Conservation (phyloP, 2,329 filamentous ascomycete species). For the Exophiala sp. region DNA sequence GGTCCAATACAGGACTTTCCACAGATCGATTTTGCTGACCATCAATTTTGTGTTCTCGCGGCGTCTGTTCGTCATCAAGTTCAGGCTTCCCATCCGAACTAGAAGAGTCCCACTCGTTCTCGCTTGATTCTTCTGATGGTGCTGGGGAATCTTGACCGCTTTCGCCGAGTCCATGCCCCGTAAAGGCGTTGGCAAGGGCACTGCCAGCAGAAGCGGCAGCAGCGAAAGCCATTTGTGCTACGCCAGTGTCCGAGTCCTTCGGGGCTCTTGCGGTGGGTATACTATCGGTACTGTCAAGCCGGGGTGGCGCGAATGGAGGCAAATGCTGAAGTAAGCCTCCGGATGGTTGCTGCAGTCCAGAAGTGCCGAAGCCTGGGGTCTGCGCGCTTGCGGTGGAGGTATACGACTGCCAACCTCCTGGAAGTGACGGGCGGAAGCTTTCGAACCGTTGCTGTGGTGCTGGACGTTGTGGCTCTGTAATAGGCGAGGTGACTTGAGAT, state of each 20-base stretch:
- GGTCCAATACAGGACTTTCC: too few species aligned
- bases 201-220: constrained; percentile 46
- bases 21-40: too few species aligned
- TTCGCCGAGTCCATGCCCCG: constrained; percentile 35
- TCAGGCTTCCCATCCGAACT: constrained; percentile 39
- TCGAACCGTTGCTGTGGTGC: constrained; percentile 30
- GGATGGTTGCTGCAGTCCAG: neutral
- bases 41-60: neutral
- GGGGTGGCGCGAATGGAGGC: constrained; percentile 3
- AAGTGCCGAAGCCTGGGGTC: constrained; percentile 7
- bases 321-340: neutral
- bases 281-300: constrained; percentile 23
- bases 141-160: constrained; percentile 16
- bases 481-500: neutral
- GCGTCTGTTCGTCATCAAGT: constrained; percentile 29
- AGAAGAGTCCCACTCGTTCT: constrained; percentile 32
- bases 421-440: constrained; percentile 51
- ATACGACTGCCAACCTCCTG: constrained; percentile 54
- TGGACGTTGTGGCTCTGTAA: constrained; percentile 9
- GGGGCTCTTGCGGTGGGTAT: constrained; percentile 25
- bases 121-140: constrained; percentile 25
- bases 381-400: constrained; percentile 29
- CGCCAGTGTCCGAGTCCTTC: constrained; percentile 2
- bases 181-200: constrained; percentile 47
- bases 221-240: constrained; percentile 34